Evolutionary conservation across 2,329 filamentous ascomycete species (phyloP).

Genomic region (Escovopsis sp.): DNA sequence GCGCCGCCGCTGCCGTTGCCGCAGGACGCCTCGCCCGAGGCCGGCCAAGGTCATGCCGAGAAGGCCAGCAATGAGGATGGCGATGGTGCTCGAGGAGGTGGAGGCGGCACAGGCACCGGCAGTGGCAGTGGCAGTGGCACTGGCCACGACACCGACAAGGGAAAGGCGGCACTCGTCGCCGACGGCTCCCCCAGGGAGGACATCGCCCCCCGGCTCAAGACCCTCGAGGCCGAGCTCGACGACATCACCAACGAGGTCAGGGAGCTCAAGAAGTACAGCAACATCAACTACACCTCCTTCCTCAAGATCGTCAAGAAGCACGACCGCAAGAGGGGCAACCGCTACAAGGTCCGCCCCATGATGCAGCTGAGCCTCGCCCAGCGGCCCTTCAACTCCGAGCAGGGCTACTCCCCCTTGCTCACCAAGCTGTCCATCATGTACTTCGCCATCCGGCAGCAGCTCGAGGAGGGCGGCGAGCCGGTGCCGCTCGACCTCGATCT

Average conservation of each 20-base stretch:
- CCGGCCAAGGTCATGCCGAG: constrained; percentile 22
- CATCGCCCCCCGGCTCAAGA: constrained; percentile 41
- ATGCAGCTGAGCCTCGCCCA: constrained; percentile 81
- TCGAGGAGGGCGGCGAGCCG: constrained; percentile 44
- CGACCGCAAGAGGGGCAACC: constrained; percentile 75
- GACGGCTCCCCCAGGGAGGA: constrained; percentile 30
- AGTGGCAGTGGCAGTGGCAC: too few relatives aligned
- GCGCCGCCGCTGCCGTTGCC: constrained; percentile 29
- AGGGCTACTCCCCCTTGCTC: constrained; percentile 73
- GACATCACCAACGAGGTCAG: constrained; percentile 78
- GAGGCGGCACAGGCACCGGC: too few relatives aligned
- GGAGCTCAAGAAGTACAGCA: constrained; percentile 88
- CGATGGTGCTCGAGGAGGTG: too few relatives aligned
- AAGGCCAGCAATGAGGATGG: background rate
- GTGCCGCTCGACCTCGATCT: constrained; percentile 22
- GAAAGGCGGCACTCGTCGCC: constrained; percentile 8
- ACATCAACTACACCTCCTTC: constrained; percentile 94
- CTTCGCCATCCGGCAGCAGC: constrained; percentile 75
- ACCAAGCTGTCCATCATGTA: constrained; percentile 92
- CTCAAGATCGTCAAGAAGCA: constrained; percentile 99
- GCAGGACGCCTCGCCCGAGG: constrained; percentile 21
- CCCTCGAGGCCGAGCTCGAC: constrained; percentile 69
- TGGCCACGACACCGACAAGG: background rate
- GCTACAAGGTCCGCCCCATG: constrained; percentile 80
- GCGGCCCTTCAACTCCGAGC: constrained; percentile 84